These are phyloP conservation scores for Lactarius pseudohatsudake DNA, from an alignment of 768 basidiomycete species.

Conservation along the genomic window DNA sequence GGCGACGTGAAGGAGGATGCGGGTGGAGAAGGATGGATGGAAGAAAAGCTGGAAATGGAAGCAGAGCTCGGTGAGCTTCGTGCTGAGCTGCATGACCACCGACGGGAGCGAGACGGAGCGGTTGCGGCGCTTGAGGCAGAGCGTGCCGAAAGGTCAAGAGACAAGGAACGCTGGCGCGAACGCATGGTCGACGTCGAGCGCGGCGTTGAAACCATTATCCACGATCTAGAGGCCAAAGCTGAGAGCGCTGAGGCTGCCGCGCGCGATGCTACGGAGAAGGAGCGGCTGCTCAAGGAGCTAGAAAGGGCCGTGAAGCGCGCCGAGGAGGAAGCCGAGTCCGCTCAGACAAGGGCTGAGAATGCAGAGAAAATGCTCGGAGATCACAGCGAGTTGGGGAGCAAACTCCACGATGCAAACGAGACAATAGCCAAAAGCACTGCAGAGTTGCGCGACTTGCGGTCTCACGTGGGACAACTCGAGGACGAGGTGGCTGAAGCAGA, in stretches of 20 bases:
- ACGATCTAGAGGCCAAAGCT: constrained; percentile 59
- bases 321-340: constrained; percentile 54
- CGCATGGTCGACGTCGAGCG: constrained; percentile 70
- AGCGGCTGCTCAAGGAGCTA: constrained; percentile 44
- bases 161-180: constrained; percentile 69
- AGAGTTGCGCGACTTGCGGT: constrained; percentile 59
- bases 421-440: constrained; percentile 53
- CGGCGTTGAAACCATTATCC: constrained; percentile 65
- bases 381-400: constrained; percentile 66
- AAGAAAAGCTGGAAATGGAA: constrained; percentile 62
- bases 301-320: constrained; percentile 47
- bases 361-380: constrained; percentile 63
- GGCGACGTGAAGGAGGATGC: constrained; percentile 66
- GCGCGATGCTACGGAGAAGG: constrained; percentile 41
- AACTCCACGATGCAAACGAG: constrained; percentile 64
- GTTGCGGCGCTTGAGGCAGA: constrained; percentile 52
- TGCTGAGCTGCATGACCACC: constrained; percentile 40
- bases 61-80: constrained; percentile 36
- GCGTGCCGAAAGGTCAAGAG: constrained; percentile 54
- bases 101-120: constrained; percentile 41
- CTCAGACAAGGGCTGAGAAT: constrained; percentile 59
- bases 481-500: constrained; percentile 56
- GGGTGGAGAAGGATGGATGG: constrained; percentile 64
- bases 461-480: constrained; percentile 60
- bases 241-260: constrained; percentile 51